Conservation (phyloP, 805 yeast species). For the Ogataea wickerhamii region DNA sequence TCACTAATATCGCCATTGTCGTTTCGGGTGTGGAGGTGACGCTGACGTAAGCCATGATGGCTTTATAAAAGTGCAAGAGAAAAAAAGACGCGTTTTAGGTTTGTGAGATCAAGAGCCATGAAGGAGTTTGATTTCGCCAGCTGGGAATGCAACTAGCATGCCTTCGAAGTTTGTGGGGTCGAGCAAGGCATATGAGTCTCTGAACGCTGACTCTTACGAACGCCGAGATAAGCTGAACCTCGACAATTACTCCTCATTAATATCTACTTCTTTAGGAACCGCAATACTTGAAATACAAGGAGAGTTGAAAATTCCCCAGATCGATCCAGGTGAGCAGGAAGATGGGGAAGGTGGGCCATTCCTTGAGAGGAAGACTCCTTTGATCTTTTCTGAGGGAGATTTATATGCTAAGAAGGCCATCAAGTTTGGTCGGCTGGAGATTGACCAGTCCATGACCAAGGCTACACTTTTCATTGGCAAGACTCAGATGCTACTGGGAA, state of each 20-base stretch:
- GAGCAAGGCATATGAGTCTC: conserved; percentile 14
- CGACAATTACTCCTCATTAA: conserved; percentile 21
- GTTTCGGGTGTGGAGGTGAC: too few relatives aligned
- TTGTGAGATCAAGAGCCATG: too few relatives aligned
- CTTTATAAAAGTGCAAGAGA: too few relatives aligned
- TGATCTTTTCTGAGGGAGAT: conserved; percentile 5
- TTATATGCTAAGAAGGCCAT: conserved; percentile 37
- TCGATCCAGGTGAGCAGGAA: conserved; percentile 30
- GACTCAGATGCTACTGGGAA: conserved; percentile 67
- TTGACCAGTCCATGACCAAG: conserved; percentile 40
- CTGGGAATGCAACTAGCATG: too few relatives aligned
- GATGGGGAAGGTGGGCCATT: conserved; percentile 36
- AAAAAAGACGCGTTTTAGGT: too few relatives aligned
- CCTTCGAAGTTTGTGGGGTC: conserved; percentile 22
- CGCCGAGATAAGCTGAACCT: neutral
- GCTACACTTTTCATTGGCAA: conserved; percentile 64
- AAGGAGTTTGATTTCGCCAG: too few relatives aligned
- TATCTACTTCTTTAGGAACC: conserved; percentile 56
- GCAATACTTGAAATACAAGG: conserved; percentile 72
- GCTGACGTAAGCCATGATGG: too few relatives aligned
- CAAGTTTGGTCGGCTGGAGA: conserved; percentile 45
- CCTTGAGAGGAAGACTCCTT: conserved; percentile 27
- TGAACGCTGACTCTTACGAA: conserved; percentile 5
- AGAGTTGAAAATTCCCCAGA: conserved; percentile 50
- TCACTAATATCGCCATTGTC: too few relatives aligned